Conservation (phyloP, 2,329 filamentous ascomycete genomes). For the Sclerotiophoma versabilis region DNA sequence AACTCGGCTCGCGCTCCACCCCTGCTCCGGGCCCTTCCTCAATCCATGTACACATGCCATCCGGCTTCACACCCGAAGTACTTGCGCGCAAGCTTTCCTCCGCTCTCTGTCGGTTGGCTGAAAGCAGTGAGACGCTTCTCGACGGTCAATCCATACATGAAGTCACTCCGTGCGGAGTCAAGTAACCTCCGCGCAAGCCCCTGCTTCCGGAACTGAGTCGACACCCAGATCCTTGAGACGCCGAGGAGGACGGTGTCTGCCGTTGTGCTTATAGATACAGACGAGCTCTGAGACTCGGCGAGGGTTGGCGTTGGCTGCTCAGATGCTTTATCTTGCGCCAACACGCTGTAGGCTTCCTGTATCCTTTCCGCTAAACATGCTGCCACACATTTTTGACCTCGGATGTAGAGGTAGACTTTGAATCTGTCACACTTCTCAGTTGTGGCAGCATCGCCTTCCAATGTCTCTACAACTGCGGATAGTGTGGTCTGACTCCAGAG, state of each 20-base stretch:
- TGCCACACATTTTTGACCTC: constrained; percentile 67
- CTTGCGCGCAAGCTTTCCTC: constrained; percentile 63
- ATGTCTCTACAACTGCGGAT: constrained; percentile 1
- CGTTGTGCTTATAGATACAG: constrained; percentile 54
- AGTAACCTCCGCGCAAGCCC: constrained; percentile 66
- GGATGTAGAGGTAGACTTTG: constrained; percentile 68
- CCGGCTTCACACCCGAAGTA: constrained; percentile 64
- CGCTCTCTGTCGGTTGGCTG: constrained; percentile 70
- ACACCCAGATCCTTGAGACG: constrained; percentile 72
- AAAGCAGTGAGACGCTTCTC: constrained; percentile 66
- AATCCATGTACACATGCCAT: constrained; percentile 69
- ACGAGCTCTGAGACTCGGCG: constrained; percentile 35
- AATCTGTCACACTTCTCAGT: constrained; percentile 55
- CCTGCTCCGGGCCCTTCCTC: constrained; percentile 35
- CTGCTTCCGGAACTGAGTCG: constrained; percentile 61
- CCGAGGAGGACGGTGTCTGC: constrained; percentile 61
- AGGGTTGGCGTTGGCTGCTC: constrained; percentile 23
- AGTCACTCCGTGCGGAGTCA: constrained; percentile 62
- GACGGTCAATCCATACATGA: constrained; percentile 63
- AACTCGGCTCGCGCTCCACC: constrained; percentile 4
- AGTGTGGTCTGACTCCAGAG: constrained; percentile 61
- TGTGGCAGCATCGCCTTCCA: constrained; percentile 40
- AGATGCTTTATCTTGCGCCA: constrained; percentile 37
- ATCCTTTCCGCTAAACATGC: constrained; percentile 69
- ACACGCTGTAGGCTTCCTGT: constrained; percentile 61